A percentile compares a stretch with the other conserved stretches of the same genome.
Conservation (phyloP, 495 filamentous ascomycete species). For the Lophiotrema nucula region DNA sequence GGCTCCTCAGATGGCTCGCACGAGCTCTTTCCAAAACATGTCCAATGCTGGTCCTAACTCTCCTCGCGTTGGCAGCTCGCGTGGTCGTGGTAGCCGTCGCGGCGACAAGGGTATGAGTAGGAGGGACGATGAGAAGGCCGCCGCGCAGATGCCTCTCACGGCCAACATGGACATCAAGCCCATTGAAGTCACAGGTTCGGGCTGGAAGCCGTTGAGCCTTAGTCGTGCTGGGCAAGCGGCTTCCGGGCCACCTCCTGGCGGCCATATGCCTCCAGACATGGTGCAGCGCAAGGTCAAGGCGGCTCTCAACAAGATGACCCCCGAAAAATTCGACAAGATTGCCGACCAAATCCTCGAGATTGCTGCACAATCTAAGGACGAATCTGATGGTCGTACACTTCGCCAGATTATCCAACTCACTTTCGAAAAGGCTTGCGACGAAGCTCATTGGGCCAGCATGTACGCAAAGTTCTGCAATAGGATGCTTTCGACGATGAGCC, state of each 20-base stretch:
- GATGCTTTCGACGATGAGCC: constrained; percentile 94
- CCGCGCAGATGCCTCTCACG: constrained; percentile 87
- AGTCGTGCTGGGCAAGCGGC: constrained; percentile 52
- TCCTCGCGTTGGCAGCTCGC: constrained; percentile 62
- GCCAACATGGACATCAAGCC: constrained; percentile 75
- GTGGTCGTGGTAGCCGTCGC: constrained; percentile 43
- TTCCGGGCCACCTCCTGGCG: constrained; percentile 57
- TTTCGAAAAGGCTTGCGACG: constrained; percentile 98
- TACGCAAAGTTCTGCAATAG: constrained; percentile 98
- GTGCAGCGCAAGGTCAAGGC: constrained; percentile 99
- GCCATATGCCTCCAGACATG: constrained; percentile 79
- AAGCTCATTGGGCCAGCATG: constrained; percentile 98
- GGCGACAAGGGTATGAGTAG: constrained; percentile 56
- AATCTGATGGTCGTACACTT: constrained; percentile 89
- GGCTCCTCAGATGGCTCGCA: constrained; percentile 53
- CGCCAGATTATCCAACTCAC: constrained; percentile 98
- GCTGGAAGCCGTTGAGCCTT: constrained; percentile 84
- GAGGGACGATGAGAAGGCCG: constrained; percentile 59
- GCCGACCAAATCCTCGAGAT: constrained; percentile 89
- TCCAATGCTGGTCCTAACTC: constrained; percentile 49
- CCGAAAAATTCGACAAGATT: constrained; percentile 97
- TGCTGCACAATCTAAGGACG: constrained; percentile 90
- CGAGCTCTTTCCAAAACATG: constrained; percentile 55
- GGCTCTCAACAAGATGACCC: constrained; percentile 98
- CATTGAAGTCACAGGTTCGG: constrained; percentile 63